Conservation (phyloP, 176 grass and related monocot species). For the Ensete glaucum region DNA sequence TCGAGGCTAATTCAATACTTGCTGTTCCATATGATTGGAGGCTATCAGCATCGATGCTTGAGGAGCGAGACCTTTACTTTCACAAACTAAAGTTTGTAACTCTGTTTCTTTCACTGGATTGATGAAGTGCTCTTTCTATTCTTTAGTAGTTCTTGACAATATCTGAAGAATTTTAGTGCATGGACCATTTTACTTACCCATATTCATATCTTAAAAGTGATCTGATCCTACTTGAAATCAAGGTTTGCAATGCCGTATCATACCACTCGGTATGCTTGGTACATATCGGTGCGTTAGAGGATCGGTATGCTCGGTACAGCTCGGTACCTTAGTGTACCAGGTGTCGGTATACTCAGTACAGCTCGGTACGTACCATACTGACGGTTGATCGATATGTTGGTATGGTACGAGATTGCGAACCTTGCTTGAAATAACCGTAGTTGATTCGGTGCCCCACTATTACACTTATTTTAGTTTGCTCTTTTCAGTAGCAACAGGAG, state of each 20-base stretch:
- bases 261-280: too few species aligned
- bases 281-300: too few species aligned
- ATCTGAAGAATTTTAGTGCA: not conserved
- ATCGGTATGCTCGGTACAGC: too few species aligned
- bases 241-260: too few species aligned
- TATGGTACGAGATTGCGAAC: too few species aligned
- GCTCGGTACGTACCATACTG: too few species aligned
- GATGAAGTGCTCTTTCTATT: not conserved
- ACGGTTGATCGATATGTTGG: too few species aligned
- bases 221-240: not conserved
- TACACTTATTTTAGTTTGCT: too few species aligned
- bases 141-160: not conserved
- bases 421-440: not conserved
- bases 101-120: not conserved
- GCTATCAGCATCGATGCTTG: constrained; percentile 67
- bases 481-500: too few species aligned
- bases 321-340: too few species aligned
- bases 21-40: constrained; percentile 97
- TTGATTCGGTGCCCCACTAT: too few species aligned
- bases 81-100: constrained; percentile 87
- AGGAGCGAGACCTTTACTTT: constrained; percentile 94
- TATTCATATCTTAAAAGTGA: not conserved
- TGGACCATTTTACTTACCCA: not conserved
- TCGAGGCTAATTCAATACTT: constrained; percentile 93
- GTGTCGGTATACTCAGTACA: too few species aligned